Evolutionary conservation across 1,284 basidiomycete species (phyloP).

Genomic region (Phenoliferia sp.): DNA sequence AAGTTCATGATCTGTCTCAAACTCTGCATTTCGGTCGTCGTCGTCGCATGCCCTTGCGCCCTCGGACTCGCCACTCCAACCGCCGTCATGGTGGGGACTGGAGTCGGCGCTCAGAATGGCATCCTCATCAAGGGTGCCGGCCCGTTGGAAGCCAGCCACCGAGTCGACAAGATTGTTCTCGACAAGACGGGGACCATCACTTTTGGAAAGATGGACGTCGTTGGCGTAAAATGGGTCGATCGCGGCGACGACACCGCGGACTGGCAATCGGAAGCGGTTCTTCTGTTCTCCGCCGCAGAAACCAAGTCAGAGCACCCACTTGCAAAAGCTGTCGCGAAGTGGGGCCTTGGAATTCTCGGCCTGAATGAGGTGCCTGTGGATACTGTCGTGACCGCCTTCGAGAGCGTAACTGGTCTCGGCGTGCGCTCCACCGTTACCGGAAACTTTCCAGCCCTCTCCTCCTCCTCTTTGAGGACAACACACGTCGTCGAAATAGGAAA

Average conservation of each 20-base stretch:
- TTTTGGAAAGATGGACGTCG: constrained; percentile 71
- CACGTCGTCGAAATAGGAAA: constrained; percentile 64
- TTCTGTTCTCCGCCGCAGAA: constrained; percentile 78
- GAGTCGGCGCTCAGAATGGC: constrained; percentile 92
- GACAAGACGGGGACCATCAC: constrained; percentile 99
- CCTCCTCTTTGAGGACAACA: constrained; percentile 12
- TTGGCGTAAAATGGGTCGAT: constrained; percentile 62
- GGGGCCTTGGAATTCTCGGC: constrained; percentile 64
- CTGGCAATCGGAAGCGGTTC: constrained; percentile 37
- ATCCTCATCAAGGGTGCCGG: constrained; percentile 97
- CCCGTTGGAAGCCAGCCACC: constrained; percentile 84
- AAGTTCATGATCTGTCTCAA: constrained; percentile 91
- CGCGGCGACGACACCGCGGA: constrained; percentile 1
- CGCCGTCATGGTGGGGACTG: constrained; percentile 99
- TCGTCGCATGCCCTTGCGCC: constrained; percentile 97
- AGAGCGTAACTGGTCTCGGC: constrained; percentile 83
- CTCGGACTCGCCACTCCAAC: constrained; percentile 94
- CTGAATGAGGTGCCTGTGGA: constrained; percentile 50
- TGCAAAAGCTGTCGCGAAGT: constrained; percentile 80
- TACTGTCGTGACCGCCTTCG: constrained; percentile 56
- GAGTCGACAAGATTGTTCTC: constrained; percentile 74
- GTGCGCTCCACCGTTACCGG: constrained; percentile 51
- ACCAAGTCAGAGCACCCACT: constrained; percentile 92
- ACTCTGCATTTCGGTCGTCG: constrained; percentile 95
- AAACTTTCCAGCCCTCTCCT: constrained; percentile 46